A percentile compares a stretch with the other conserved stretches of the same genome.
Evolutionary conservation across 208 protist species (phyloP).

Genomic region (Leishmania braziliensis): DNA sequence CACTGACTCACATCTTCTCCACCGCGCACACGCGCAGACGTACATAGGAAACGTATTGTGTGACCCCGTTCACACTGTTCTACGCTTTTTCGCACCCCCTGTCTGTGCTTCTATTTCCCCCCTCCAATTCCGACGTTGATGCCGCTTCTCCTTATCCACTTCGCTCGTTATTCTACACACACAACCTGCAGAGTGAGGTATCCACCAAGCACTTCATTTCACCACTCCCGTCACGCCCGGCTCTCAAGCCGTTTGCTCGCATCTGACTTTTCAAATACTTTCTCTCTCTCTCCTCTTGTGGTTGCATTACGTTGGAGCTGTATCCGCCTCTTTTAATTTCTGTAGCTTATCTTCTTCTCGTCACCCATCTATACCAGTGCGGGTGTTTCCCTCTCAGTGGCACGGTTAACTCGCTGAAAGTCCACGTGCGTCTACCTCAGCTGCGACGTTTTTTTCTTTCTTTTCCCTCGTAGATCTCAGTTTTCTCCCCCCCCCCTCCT

Average conservation of each 20-base stretch:
- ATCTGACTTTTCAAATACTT: background rate
- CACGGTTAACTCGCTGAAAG: background rate
- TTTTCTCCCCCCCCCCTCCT: background rate
- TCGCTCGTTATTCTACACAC: background rate
- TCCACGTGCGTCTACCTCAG: background rate
- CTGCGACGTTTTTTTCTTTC: background rate
- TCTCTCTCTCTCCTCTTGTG: background rate
- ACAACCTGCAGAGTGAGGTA: background rate
- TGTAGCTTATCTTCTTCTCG: background rate
- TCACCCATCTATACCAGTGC: background rate
- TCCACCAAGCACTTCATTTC: background rate
- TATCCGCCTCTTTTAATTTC: background rate
- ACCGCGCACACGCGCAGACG: background rate
- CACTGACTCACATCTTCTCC: background rate
- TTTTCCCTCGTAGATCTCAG: background rate
- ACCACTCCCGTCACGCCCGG: background rate
- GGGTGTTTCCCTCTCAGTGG: background rate
- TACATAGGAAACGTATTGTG: background rate
- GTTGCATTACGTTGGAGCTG: background rate
- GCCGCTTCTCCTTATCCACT: background rate
- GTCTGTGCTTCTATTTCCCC: background rate
- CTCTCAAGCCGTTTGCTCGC: background rate
- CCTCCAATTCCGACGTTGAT: background rate
- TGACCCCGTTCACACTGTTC: background rate
- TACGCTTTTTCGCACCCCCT: background rate